Evolutionary conservation across 306 rosid genomes (phyloP).

Genomic region (Chamaecrista fasciculata): DNA sequence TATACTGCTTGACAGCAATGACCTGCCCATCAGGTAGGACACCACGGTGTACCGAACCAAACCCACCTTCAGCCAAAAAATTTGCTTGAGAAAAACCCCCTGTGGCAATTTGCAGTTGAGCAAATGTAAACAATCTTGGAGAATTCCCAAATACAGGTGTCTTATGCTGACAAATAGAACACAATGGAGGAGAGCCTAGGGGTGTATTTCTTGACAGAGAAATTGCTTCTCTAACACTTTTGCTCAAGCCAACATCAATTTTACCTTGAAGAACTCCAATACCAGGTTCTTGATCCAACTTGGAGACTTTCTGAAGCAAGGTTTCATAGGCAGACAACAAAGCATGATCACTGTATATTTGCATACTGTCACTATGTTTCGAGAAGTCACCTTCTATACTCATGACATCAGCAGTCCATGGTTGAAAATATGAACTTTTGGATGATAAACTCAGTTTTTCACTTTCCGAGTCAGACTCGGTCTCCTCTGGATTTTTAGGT

Average conservation of each 20-base stretch:
- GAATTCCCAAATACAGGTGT: conserved; percentile 90
- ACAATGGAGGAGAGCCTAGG: conserved; percentile 86
- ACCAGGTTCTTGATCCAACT: conserved; percentile 55
- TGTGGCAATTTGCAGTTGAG: conserved; percentile 81
- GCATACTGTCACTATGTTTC: conserved; percentile 40
- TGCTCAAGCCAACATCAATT: conserved; percentile 65
- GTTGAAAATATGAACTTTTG: conserved; percentile 59
- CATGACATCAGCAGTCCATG: conserved; percentile 60
- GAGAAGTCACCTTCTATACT: conserved; percentile 49
- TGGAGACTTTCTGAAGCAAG: conserved; percentile 58
- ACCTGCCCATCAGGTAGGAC: conserved; percentile 69
- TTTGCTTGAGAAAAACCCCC: conserved; percentile 78
- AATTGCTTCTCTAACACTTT: conserved; percentile 75
- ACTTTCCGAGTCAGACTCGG: conserved; percentile 58
- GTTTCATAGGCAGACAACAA: conserved; percentile 49
- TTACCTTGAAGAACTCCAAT: conserved; percentile 43
- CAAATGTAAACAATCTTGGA: conserved; percentile 88
- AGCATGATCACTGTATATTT: conserved; percentile 40
- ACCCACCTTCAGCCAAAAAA: conserved; percentile 99
- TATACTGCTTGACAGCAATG: conserved; percentile 90
- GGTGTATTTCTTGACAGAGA: conserved; percentile 56
- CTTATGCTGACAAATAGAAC: conserved; percentile 96
- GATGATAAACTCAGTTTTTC: conserved; percentile 60
- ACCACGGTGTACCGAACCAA: conserved; percentile 91
- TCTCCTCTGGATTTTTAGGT: conserved; percentile 44